A percentile compares a stretch with the other conserved stretches of the same genome.
These are phyloP conservation scores for Phytophthora megakarya DNA, from an alignment of 352 stramenopile species.

Conservation along the genomic window DNA sequence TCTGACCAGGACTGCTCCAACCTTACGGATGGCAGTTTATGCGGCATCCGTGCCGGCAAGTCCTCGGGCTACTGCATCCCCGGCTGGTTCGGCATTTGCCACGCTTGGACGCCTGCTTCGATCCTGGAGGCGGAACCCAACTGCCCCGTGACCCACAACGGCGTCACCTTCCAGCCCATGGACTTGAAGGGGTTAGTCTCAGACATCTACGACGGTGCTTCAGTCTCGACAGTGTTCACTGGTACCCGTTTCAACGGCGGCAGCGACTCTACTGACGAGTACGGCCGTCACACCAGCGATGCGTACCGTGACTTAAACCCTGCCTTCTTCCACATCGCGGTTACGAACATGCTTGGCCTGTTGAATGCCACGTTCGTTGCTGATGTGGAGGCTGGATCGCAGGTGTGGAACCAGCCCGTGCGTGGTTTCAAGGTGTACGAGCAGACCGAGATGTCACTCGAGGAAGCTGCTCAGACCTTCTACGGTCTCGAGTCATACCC, in stretches of 20 bases:
- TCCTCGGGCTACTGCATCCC: constrained; percentile 46
- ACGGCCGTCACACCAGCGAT: constrained; percentile 43
- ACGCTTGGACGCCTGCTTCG: constrained; percentile 44
- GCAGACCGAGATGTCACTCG: constrained; percentile 36
- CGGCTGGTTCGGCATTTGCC: constrained; percentile 52
- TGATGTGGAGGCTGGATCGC: constrained; percentile 34
- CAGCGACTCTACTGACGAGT: constrained; percentile 36
- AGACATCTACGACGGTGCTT: constrained; percentile 40
- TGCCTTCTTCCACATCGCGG: constrained; percentile 50
- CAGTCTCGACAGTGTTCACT: constrained; percentile 42
- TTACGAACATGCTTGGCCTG: constrained; percentile 48
- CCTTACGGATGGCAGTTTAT: constrained; percentile 24
- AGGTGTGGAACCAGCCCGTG: constrained; percentile 72
- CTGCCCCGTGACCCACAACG: constrained; percentile 44
- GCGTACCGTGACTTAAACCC: constrained; percentile 51
- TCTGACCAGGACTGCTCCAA: constrained; percentile 25
- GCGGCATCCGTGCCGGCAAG: constrained; percentile 32
- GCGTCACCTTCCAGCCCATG: constrained; percentile 45
- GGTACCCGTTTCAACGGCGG: constrained; percentile 40
- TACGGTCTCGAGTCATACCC: constrained; percentile 48
- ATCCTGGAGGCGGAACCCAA: constrained; percentile 46
- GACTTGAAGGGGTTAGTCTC: constrained; percentile 49
- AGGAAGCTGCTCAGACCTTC: constrained; percentile 36
- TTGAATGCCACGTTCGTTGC: constrained; percentile 50
- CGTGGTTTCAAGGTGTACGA: constrained; percentile 51